These are phyloP conservation scores for Astragalus glycyphyllos DNA, from an alignment of 306 rosid species.

Conservation along the genomic window DNA sequence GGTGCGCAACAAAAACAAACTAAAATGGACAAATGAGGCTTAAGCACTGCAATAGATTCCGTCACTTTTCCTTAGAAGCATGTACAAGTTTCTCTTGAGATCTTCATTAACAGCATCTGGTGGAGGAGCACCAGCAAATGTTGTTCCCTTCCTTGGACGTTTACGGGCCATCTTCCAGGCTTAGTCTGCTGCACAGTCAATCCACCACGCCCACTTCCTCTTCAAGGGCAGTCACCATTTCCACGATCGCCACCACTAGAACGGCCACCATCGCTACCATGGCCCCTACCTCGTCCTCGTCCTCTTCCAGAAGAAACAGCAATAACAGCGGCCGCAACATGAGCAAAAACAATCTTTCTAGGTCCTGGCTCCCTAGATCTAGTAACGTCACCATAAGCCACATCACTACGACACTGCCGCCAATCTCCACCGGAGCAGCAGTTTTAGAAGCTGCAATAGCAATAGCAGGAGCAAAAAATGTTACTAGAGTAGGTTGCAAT, in stretches of 20 bases:
- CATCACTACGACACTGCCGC: background rate
- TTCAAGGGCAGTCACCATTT: slow-evolving; percentile 39
- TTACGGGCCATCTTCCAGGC: slow-evolving; percentile 55
- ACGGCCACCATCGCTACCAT: background rate
- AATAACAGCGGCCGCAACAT: background rate
- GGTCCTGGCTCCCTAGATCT: slow-evolving; percentile 61
- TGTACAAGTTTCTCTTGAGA: slow-evolving; percentile 67
- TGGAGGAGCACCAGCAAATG: slow-evolving; percentile 28
- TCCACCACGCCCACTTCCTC: too few relatives aligned
- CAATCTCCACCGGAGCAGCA: background rate
- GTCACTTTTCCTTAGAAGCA: slow-evolving; percentile 72
- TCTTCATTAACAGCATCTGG: slow-evolving; percentile 50
- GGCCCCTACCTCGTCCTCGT: background rate
- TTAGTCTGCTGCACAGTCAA: too few relatives aligned
- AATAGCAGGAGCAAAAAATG: slow-evolving; percentile 44
- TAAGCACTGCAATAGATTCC: slow-evolving; percentile 65
- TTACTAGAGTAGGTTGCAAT: slow-evolving; percentile 53
- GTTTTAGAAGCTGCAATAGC: background rate
- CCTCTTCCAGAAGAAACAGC: slow-evolving; percentile 10
- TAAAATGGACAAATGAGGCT: slow-evolving; percentile 59
- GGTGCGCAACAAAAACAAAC: slow-evolving; percentile 54
- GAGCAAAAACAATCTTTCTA: slow-evolving; percentile 42
- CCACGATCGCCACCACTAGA: background rate
- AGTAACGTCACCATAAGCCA: background rate
- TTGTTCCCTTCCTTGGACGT: slow-evolving; percentile 73